phyloP scores from a whole-genome alignment of 1,284 basidiomycete genomes.

The Kwoniella shivajii region DNA sequence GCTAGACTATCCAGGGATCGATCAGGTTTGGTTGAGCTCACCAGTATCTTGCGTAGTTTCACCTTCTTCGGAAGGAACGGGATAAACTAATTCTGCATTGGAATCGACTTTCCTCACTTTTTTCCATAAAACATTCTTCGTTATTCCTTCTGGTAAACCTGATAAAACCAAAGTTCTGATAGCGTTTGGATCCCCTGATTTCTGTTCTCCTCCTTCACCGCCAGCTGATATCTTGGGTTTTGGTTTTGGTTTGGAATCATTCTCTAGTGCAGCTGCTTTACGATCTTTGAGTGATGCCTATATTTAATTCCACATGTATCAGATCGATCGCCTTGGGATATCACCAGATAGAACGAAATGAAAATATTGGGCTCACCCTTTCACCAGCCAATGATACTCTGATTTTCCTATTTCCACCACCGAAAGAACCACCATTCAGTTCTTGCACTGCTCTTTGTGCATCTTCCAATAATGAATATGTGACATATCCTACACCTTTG shows the following conservation, averaged over 20 bases:
- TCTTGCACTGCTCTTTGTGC: slow-evolving; percentile 71
- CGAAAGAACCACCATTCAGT: slow-evolving; percentile 60
- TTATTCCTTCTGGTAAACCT: slow-evolving; percentile 68
- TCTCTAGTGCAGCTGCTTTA: slow-evolving; percentile 11
- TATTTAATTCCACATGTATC: no score
- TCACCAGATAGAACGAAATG: not conserved
- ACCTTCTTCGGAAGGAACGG: slow-evolving; percentile 57
- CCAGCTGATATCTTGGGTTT: slow-evolving; percentile 6
- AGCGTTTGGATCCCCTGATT: slow-evolving; percentile 65
- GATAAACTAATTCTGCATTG: slow-evolving; percentile 65
- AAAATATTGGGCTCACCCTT: slow-evolving; percentile 62
- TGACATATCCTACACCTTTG: slow-evolving; percentile 97
- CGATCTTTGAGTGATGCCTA: slow-evolving; percentile 20
- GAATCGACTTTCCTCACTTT: slow-evolving; percentile 75
- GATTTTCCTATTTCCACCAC: slow-evolving; percentile 65
- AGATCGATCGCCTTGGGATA: not conserved
- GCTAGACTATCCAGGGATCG: not conserved
- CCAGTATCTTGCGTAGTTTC: slow-evolving; percentile 48
- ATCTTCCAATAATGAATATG: slow-evolving; percentile 87
- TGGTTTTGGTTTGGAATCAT: slow-evolving; percentile 7
- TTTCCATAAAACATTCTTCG: slow-evolving; percentile 81
- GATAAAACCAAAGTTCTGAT: slow-evolving; percentile 79
- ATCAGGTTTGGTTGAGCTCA: slow-evolving; percentile 13
- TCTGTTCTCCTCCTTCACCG: slow-evolving; percentile 16
- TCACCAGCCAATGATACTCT: slow-evolving; percentile 77